phyloP scores from a whole-genome alignment of 1,284 basidiomycete genomes.

The Trametes pubescens region DNA sequence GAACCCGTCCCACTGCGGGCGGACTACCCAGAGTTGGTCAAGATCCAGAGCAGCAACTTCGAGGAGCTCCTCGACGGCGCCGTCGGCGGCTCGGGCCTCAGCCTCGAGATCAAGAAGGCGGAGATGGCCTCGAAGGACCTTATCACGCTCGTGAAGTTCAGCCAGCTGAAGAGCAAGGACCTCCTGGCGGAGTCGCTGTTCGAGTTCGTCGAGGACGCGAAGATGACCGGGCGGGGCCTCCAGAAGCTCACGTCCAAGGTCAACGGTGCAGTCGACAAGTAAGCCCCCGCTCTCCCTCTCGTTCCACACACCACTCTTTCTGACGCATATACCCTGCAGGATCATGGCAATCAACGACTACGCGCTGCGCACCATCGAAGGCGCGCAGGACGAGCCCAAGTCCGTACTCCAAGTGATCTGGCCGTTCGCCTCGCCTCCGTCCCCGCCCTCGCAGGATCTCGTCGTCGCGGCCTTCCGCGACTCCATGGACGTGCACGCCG shows the following conservation, averaged over 20 bases:
- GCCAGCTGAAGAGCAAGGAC: slow-evolving; percentile 67
- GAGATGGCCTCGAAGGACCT: slow-evolving; percentile 77
- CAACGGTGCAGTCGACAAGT: slow-evolving; percentile 75
- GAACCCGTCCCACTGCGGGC: slow-evolving; percentile 45
- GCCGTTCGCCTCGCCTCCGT: slow-evolving; percentile 49
- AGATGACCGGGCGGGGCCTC: slow-evolving; percentile 62
- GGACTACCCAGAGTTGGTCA: slow-evolving; percentile 66
- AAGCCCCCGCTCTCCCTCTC: slow-evolving; percentile 39
- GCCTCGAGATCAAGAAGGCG: slow-evolving; percentile 74
- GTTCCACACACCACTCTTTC: not conserved
- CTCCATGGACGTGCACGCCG: slow-evolving; percentile 66
- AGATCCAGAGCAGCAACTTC: slow-evolving; percentile 66
- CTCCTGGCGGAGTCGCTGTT: slow-evolving; percentile 56
- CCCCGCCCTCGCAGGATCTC: slow-evolving; percentile 49
- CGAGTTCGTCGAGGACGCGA: slow-evolving; percentile 66
- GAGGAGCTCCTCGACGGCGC: slow-evolving; percentile 67
- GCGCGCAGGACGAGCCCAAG: slow-evolving; percentile 49
- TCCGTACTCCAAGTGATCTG: slow-evolving; percentile 52
- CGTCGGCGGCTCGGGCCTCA: slow-evolving; percentile 61
- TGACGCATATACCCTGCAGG: slow-evolving; percentile 45
- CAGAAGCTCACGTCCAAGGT: slow-evolving; percentile 68
- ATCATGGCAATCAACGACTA: slow-evolving; percentile 77
- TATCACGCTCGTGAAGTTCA: slow-evolving; percentile 63
- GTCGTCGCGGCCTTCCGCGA: slow-evolving; percentile 62
- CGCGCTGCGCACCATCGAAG: slow-evolving; percentile 67